Base-by-base conservation (phyloP, 441 rosid species). In the Eugenia klotzschiana region DNA sequence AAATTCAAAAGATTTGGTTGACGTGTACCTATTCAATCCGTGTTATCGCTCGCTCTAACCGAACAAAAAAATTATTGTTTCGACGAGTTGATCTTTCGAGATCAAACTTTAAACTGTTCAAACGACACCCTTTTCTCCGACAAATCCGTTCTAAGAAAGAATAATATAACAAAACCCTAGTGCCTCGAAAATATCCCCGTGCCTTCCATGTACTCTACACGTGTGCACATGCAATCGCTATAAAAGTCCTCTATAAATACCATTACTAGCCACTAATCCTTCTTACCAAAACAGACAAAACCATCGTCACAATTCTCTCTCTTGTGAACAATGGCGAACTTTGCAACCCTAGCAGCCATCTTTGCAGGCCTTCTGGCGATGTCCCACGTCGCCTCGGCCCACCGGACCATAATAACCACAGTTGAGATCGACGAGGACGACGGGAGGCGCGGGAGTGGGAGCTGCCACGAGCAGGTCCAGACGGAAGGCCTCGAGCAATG, bases 401-500 rank as follows among this genome's bases (percentile, higher is more conserved):
- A 72, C 69, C 77, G 29, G 53, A 73, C 84, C 80, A 72, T n/a
- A 7, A 58, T 82, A 49, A 73, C 84, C 80, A 72, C 84, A 1
- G 79, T 73, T 0, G 81, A 51, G n/a, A 58, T 51, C 1, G 69
- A 82, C 5, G 80, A 73, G 54, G 64, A 82, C 5, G 10, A 52
- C 33, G 26, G 13, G 51, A 29, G 43, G 51, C 40, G 52, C 40
- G 41, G 25, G 13, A 20, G 73, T 2, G 41, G 81, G 5, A 53
- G 80, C 37, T 82, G 84, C 84, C 50, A 50, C 14, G 80, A 82
- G 84, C 84, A 82, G 51, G 55, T 82, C 53, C 80, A 40, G 69
- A 72, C 10, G 12, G 69, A 82, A 43, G 50, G 54, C 37, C 80
- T 82, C 7, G 18, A 23, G 25, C 84, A 73, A 22, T 82, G 84